phyloP scores from a whole-genome alignment of 495 filamentous ascomycete genomes.

The Neurospora sp. region DNA sequence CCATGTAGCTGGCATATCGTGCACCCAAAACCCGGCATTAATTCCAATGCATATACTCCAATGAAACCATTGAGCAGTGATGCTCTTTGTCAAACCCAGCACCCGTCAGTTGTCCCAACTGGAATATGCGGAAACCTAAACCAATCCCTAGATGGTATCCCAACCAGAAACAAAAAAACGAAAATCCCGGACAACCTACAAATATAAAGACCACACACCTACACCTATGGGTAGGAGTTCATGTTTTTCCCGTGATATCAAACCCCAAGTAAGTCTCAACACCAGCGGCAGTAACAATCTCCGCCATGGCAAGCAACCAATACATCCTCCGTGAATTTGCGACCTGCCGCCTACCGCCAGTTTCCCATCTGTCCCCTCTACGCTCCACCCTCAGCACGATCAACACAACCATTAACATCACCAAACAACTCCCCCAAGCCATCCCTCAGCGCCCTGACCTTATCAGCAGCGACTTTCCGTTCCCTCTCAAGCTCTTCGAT shows the following conservation, averaged over 20 bases:
- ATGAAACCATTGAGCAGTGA: not conserved
- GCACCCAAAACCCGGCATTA: not conserved
- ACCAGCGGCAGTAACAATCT: not conserved
- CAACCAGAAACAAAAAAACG: not conserved
- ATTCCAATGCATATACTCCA: not conserved
- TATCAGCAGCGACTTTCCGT: conserved; percentile 33
- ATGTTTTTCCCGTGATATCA: not conserved
- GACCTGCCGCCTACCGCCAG: not conserved
- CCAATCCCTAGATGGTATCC: not conserved
- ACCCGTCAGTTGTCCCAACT: not conserved
- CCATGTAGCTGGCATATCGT: not conserved
- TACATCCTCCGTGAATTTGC: not conserved
- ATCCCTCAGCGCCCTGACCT: conserved; percentile 9
- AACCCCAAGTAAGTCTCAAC: not conserved
- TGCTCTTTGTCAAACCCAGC: not conserved
- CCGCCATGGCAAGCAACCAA: not conserved
- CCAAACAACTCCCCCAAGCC: conserved; percentile 11
- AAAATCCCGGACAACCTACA: not conserved
- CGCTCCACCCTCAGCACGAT: not conserved
- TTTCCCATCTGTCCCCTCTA: not conserved
- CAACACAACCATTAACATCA: not conserved
- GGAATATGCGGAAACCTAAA: not conserved
- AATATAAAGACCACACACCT: not conserved
- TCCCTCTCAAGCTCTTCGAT: conserved; percentile 42
- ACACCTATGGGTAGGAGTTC: not conserved